Percentiles rank a stretch among this genome's conserved stretches.
Evolutionary conservation across 2,329 filamentous ascomycete genomes (phyloP).

Genomic region (Venturia asperata): DNA sequence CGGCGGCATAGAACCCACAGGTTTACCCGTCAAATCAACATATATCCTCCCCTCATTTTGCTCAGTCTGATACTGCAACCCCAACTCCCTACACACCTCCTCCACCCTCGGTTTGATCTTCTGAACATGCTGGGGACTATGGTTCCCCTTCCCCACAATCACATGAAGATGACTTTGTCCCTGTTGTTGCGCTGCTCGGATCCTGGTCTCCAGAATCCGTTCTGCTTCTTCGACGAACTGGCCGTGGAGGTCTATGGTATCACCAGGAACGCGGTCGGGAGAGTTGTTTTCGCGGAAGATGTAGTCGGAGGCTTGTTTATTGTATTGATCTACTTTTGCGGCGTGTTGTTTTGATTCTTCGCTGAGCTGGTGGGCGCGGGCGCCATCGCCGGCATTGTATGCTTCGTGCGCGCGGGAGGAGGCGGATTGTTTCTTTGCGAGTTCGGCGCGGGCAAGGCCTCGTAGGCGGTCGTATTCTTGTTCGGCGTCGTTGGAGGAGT

Average conservation of each 20-base stretch:
- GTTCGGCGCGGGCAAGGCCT: conserved; percentile 73
- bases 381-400: conserved; percentile 77
- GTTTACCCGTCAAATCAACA: conserved; percentile 72
- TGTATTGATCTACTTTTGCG: conserved; percentile 77
- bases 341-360: conserved; percentile 81
- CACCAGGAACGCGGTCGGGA: conserved; percentile 60
- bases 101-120: conserved; percentile 96
- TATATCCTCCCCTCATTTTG: conserved; percentile 85
- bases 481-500: conserved; percentile 60
- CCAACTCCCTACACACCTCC: conserved; percentile 73
- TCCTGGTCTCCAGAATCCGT: conserved; percentile 78
- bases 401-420: conserved; percentile 65
- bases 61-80: conserved; percentile 77
- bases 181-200: conserved; percentile 64
- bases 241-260: conserved; percentile 91
- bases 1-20: conserved; percentile 44
- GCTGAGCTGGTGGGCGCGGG: conserved; percentile 71
- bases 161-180: conserved; percentile 83
- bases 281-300: conserved; percentile 97
- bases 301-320: conserved; percentile 82
- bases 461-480: conserved; percentile 88
- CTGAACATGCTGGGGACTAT: conserved; percentile 72
- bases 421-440: conserved; percentile 67
- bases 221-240: conserved; percentile 94
- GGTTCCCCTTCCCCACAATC: conserved; percentile 93